phyloP scores from a whole-genome alignment of 2,329 filamentous ascomycete genomes.

The Cercospora janseana region DNA sequence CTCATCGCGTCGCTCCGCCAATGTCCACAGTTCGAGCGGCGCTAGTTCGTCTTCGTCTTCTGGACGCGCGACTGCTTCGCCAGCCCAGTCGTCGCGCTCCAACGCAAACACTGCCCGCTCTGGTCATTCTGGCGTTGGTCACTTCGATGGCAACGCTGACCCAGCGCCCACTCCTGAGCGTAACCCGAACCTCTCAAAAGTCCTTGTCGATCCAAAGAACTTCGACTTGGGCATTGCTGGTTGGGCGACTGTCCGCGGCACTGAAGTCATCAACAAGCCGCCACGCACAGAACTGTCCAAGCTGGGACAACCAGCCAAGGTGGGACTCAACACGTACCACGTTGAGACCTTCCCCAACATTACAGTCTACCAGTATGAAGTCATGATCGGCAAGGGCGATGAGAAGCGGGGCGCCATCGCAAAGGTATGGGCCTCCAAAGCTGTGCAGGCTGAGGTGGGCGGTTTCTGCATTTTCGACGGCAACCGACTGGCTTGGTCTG shows the following conservation, averaged over 20 bases:
- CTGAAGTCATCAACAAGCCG: slow-evolving; percentile 22
- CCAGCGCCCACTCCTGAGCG: slow-evolving; percentile 16
- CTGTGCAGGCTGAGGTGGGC: slow-evolving; percentile 57
- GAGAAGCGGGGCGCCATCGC: slow-evolving; percentile 67
- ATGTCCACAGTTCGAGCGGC: slow-evolving; percentile 10
- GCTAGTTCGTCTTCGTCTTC: slow-evolving; percentile 14
- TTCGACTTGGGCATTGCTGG: slow-evolving; percentile 28
- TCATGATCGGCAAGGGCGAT: slow-evolving; percentile 62
- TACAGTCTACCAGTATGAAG: slow-evolving; percentile 76
- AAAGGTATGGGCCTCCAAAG: slow-evolving; percentile 70
- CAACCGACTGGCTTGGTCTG: slow-evolving; percentile 79
- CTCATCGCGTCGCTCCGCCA: neutral
- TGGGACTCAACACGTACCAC: slow-evolving; percentile 70
- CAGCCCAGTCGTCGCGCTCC: slow-evolving; percentile 5
- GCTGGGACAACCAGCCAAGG: slow-evolving; percentile 41
- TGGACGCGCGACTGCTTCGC: slow-evolving; percentile 13
- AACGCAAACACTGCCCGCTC: neutral
- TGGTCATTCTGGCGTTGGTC: slow-evolving; percentile 10
- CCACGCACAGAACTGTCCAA: slow-evolving; percentile 40
- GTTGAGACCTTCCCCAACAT: slow-evolving; percentile 60
- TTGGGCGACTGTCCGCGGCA: slow-evolving; percentile 34
- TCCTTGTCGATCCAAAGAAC: slow-evolving; percentile 29
- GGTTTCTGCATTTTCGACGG: slow-evolving; percentile 75
- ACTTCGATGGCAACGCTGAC: slow-evolving; percentile 27
- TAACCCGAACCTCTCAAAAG: slow-evolving; percentile 13